Evolutionary conservation across 192 early-diverging fungal genomes (phyloP).

Genomic region (Backusella tuberculispora): DNA sequence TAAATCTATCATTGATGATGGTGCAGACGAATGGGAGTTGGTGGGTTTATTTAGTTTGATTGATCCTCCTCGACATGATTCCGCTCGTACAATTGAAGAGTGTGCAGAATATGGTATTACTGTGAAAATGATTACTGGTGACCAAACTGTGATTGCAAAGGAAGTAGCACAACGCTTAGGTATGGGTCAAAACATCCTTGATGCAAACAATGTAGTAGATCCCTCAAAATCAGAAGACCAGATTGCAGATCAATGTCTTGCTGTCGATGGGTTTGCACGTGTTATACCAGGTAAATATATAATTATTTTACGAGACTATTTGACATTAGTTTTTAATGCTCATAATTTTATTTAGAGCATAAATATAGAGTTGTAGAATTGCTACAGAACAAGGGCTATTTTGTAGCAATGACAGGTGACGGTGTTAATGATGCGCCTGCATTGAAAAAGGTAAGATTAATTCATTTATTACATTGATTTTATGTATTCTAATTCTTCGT

Average conservation of each 20-base stretch:
- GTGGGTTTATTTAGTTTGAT: slow-evolving; percentile 68
- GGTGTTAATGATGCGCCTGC: slow-evolving; percentile 87
- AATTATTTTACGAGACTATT: slow-evolving; percentile 38
- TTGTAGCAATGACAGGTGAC: slow-evolving; percentile 80
- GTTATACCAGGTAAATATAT: slow-evolving; percentile 67
- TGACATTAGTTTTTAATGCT: slow-evolving; percentile 5
- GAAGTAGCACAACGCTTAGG: slow-evolving; percentile 72
- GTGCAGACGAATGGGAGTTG: slow-evolving; percentile 58
- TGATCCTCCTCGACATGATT: slow-evolving; percentile 72
- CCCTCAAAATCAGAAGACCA: slow-evolving; percentile 48
- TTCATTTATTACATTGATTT: slow-evolving; percentile 73
- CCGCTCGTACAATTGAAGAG: slow-evolving; percentile 67
- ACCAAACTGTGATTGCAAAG: slow-evolving; percentile 75
- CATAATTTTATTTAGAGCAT: slow-evolving; percentile 78
- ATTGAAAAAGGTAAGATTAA: slow-evolving; percentile 61
- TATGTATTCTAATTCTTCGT: slow-evolving; percentile 1
- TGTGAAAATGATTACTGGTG: slow-evolving; percentile 84
- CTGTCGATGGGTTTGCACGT: slow-evolving; percentile 77
- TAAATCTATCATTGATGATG: slow-evolving; percentile 26
- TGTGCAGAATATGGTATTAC: slow-evolving; percentile 65
- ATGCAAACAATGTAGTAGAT: slow-evolving; percentile 61
- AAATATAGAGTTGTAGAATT: slow-evolving; percentile 77
- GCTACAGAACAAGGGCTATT: slow-evolving; percentile 61
- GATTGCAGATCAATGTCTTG: slow-evolving; percentile 56
- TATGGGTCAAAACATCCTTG: slow-evolving; percentile 68